Evolutionary conservation across 2,329 filamentous ascomycete species (phyloP).

Genomic region (Aureobasidium vineae): DNA sequence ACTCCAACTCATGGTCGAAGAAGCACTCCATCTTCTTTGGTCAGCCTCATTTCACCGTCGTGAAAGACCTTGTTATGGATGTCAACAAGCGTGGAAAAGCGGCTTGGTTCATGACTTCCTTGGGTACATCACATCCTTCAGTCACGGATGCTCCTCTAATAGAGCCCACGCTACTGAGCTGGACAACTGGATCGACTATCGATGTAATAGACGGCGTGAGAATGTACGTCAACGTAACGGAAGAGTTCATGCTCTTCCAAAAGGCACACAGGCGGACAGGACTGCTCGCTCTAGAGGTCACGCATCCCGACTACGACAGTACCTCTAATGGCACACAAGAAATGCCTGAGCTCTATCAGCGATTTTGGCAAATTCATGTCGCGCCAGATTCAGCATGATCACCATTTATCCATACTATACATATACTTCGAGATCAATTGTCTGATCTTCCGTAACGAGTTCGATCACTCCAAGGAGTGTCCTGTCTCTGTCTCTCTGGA

Average conservation of each 20-base stretch:
- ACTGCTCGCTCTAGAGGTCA: constrained; percentile 52
- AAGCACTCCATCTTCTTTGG: constrained; percentile 59
- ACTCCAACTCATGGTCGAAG: constrained; percentile 64
- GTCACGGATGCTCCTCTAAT: constrained; percentile 66
- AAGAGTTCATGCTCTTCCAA: constrained; percentile 57
- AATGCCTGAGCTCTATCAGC: constrained; percentile 33
- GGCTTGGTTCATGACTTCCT: constrained; percentile 47
- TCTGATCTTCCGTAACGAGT: not conserved
- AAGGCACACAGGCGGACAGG: constrained; percentile 45
- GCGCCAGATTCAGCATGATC: constrained; percentile 33
- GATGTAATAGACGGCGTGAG: constrained; percentile 55
- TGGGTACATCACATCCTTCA: constrained; percentile 54
- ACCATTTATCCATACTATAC: not conserved
- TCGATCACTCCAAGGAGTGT: too few species aligned
- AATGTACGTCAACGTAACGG: constrained; percentile 60
- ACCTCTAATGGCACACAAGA: constrained; percentile 11
- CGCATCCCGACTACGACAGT: constrained; percentile 40
- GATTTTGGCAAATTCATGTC: constrained; percentile 48
- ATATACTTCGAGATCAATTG: not conserved
- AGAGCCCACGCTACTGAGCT: constrained; percentile 59
- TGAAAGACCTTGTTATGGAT: constrained; percentile 55
- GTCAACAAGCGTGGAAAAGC: constrained; percentile 44
- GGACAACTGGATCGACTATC: constrained; percentile 61
- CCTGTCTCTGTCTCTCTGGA: too few species aligned
- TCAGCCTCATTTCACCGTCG: constrained; percentile 63